These are phyloP conservation scores for Claviceps cyperi DNA, from an alignment of 2,329 filamentous ascomycete genomes.

Conservation along the genomic window DNA sequence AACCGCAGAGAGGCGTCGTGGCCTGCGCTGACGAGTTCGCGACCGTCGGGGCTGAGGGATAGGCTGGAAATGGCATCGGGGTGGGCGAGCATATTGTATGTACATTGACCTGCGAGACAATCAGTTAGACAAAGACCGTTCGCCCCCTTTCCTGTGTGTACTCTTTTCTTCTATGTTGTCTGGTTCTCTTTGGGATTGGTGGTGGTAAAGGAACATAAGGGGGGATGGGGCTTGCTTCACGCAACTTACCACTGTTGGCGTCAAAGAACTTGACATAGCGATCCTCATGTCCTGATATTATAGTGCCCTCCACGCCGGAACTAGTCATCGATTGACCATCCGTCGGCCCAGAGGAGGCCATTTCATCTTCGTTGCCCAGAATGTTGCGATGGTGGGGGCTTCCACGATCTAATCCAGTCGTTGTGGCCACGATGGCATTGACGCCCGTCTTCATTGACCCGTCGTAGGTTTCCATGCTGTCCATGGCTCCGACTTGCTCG, in stretches of 20 bases:
- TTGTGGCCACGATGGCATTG: constrained; percentile 82
- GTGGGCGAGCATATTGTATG: constrained; percentile 96
- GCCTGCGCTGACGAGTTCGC: constrained; percentile 86
- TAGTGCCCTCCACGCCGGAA: constrained; percentile 76
- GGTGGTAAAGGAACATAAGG: too few relatives aligned
- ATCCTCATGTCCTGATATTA: constrained; percentile 95
- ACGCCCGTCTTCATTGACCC: constrained; percentile 66
- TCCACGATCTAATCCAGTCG: constrained; percentile 60
- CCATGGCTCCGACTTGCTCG: constrained; percentile 86
- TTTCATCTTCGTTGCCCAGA: constrained; percentile 58
- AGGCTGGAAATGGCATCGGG: constrained; percentile 84
- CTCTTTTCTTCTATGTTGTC: not conserved
- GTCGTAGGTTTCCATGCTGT: constrained; percentile 86
- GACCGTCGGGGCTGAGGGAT: constrained; percentile 81
- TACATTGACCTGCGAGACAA: constrained; percentile 71
- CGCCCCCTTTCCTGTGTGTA: not conserved
- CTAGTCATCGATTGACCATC: constrained; percentile 50
- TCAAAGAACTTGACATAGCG: constrained; percentile 94
- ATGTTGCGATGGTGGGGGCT: constrained; percentile 36
- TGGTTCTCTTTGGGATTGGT: not conserved
- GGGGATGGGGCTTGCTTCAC: too few relatives aligned
- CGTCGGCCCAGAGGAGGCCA: constrained; percentile 61
- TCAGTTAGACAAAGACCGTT: too few relatives aligned
- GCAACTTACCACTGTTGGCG: constrained; percentile 82
- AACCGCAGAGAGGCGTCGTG: constrained; percentile 93